Conservation (phyloP, 257 asterid genomes). For the Agastache rugosa region DNA sequence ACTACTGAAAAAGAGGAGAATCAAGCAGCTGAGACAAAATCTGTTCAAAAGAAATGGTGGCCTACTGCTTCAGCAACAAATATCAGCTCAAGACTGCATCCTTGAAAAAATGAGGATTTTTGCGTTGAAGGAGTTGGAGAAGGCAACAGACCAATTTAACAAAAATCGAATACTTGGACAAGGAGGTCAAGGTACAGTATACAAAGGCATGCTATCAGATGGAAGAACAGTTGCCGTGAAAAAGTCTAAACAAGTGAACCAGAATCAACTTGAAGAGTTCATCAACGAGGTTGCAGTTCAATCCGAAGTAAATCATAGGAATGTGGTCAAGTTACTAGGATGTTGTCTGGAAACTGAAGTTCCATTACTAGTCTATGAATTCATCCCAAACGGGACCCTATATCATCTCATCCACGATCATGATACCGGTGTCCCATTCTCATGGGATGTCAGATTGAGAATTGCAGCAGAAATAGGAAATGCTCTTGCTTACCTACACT, state of each 20-base stretch:
- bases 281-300: slow-evolving; percentile 47
- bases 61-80: slow-evolving; percentile 42
- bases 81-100: slow-evolving; percentile 10
- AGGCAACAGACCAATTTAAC: slow-evolving; percentile 46
- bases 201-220: slow-evolving; percentile 52
- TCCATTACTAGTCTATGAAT: slow-evolving; percentile 44
- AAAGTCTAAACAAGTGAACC: slow-evolving; percentile 33
- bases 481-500: slow-evolving; percentile 48
- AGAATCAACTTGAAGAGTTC: slow-evolving; percentile 37
- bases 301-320: slow-evolving; percentile 45
- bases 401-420: slow-evolving; percentile 40
- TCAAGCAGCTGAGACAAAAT: slow-evolving; percentile 5
- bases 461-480: slow-evolving; percentile 42
- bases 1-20: slow-evolving; percentile 36
- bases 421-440: slow-evolving; percentile 18
- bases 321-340: slow-evolving; percentile 44
- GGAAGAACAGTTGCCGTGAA: slow-evolving; percentile 48
- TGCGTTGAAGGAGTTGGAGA: slow-evolving; percentile 44
- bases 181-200: slow-evolving; percentile 53
- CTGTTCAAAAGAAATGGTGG: slow-evolving; percentile 44
- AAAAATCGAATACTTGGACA: slow-evolving; percentile 44
- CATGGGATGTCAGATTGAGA: slow-evolving; percentile 48
- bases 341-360: slow-evolving; percentile 49
- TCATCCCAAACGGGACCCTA: slow-evolving; percentile 43
- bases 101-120: slow-evolving; percentile 36